Percentiles rank a stretch among this genome's conserved stretches.
phyloP scores from a whole-genome alignment of 768 basidiomycete species.

The Dacryopinax primogenitus region DNA sequence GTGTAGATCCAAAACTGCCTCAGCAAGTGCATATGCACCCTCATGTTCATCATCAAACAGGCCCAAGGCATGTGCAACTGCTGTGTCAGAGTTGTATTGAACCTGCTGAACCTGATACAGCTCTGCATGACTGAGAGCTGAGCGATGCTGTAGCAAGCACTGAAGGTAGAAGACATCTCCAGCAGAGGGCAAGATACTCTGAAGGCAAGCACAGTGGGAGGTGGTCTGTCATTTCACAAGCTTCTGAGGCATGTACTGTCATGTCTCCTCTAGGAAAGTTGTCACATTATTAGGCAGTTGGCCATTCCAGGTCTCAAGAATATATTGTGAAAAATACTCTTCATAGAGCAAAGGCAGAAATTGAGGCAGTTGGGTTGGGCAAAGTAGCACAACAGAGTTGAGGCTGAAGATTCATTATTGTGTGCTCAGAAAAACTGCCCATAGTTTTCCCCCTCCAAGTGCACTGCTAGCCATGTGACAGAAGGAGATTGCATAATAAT shows the following conservation, averaged over 20 bases:
- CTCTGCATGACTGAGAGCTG: slow-evolving; percentile 20
- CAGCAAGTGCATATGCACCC: slow-evolving; percentile 25
- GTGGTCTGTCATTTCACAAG: background rate
- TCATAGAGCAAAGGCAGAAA: slow-evolving; percentile 3
- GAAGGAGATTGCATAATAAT: slow-evolving; percentile 27
- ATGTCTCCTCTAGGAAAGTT: background rate
- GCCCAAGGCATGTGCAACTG: slow-evolving; percentile 21
- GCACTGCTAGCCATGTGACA: slow-evolving; percentile 28
- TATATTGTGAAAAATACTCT: background rate
- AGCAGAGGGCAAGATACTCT: slow-evolving; percentile 18
- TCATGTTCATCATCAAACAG: slow-evolving; percentile 22
- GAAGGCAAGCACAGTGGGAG: slow-evolving; percentile 1
- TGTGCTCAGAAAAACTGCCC: background rate
- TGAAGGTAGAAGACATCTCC: slow-evolving; percentile 31
- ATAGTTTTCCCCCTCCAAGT: slow-evolving; percentile 18
- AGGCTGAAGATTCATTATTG: background rate
- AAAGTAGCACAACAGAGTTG: slow-evolving; percentile 10
- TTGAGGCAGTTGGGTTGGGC: background rate
- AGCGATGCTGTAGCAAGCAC: slow-evolving; percentile 20
- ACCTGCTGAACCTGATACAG: slow-evolving; percentile 19
- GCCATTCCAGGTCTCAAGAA: background rate
- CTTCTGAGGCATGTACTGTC: background rate
- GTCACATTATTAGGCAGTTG: background rate
- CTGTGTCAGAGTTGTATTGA: slow-evolving; percentile 19
- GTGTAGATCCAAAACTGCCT: slow-evolving; percentile 25